Evolutionary conservation across 2,329 filamentous ascomycete species (phyloP), one percentile per base, ranked within the genome.

Genomic region (Penicillium polonicum): DNA sequence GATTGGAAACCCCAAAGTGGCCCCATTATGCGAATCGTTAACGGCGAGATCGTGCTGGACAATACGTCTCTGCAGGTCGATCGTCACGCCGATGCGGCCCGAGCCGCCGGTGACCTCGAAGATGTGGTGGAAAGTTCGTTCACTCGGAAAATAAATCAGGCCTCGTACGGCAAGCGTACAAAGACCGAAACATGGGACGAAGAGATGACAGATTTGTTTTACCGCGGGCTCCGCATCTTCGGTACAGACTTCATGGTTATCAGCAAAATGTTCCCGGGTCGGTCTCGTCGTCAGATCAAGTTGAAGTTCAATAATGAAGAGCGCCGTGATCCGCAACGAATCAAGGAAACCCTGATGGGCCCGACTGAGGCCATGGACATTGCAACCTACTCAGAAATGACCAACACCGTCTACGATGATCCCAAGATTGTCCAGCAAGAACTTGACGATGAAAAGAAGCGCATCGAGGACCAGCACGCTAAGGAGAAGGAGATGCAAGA

Each of bases 221-320:
- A 87, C 68, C 78, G 85, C 45, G 85, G 83, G 1, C 74, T 88
- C 15, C 77, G 79, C 21, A 84, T 84, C 76, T 88, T 86, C 65
- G 85, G 85, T 36, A 88, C 84, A 0, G 85, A 88, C 67, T 88
- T 88, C 64, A 80, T 81, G 72, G 83, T 87, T 72, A 85, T 88
- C 62, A 82, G 80, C 64, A 83, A 83, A 59, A 78, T 88, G 74
- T 87, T 88, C 62, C 82, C 83, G 0, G 81, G 81, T 12, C 77
- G 80, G 46, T 83, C 81, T 10, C 77, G 85, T n/a, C 78, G 80
- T n/a, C 80, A 84, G 65, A 83, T 88, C 64, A 88, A 88, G 70
- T 70, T 80, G 17, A 88, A 88, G 64, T 88, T 86, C 72, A 80
- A 79, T 29, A 82, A 82, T 38, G 85, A 88, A 70, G 84, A 88